Percentiles rank a stretch among this genome's conserved stretches.
phyloP scores from a whole-genome alignment of 2,329 filamentous ascomycete species.

The Metarhizium rileyi region DNA sequence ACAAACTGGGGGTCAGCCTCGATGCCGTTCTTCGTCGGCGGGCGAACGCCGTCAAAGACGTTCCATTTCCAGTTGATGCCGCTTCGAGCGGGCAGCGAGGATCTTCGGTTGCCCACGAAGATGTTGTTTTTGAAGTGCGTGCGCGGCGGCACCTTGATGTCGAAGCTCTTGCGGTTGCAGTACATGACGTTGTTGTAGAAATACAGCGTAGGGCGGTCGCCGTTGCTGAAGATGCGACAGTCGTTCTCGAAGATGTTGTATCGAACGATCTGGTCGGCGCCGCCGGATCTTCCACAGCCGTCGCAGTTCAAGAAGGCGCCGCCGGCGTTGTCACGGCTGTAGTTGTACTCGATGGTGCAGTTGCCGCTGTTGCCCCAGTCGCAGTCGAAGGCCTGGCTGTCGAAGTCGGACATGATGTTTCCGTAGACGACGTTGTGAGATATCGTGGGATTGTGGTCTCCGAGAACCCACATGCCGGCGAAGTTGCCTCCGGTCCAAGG shows the following conservation, averaged over 20 bases:
- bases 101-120: constrained; percentile 14
- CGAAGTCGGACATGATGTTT: constrained; percentile 13
- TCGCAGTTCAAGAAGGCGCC: constrained; percentile 18
- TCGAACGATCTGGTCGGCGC: constrained; percentile 15
- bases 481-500: constrained; percentile 18
- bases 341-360: constrained; percentile 18
- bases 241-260: constrained; percentile 19
- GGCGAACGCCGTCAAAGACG: constrained; percentile 13
- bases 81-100: constrained; percentile 9
- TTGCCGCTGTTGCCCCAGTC: constrained; percentile 18
- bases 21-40: constrained; percentile 10
- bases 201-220: constrained; percentile 11
- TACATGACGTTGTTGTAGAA: constrained; percentile 19
- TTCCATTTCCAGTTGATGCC: constrained; percentile 14
- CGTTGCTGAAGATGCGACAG: constrained; percentile 15
- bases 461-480: constrained; percentile 19
- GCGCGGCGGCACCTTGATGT: constrained; percentile 10
- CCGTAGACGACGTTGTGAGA: constrained; percentile 16
- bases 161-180: constrained; percentile 13
- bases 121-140: constrained; percentile 17
- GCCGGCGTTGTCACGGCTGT: constrained; percentile 18
- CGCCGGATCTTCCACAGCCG: constrained; percentile 14
- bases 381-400: constrained; percentile 18
- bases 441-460: constrained; percentile 11
- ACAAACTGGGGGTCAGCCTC: constrained; percentile 11